Conservation (phyloP, 2,329 filamentous ascomycete genomes). For the Ascochyta viciae-villosae region DNA sequence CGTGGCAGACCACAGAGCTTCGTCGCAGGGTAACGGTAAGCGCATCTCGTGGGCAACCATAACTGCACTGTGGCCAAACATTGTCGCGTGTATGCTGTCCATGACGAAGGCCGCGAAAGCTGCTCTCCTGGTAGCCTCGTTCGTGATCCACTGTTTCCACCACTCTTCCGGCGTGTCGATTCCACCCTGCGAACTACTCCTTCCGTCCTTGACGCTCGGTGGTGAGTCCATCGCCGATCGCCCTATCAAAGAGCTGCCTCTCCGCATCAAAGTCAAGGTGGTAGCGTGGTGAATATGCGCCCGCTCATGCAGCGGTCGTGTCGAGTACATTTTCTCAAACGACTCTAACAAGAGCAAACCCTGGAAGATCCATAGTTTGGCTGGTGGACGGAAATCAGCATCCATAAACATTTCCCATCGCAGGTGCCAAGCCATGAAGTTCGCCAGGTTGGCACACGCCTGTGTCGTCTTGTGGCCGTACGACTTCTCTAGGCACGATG, state of each 20-base stretch:
- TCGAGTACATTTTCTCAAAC: conserved; percentile 98
- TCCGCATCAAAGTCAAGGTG: conserved; percentile 91
- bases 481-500: conserved; percentile 83
- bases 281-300: conserved; percentile 97
- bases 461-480: conserved; percentile 77
- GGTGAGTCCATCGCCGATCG: conserved; percentile 85
- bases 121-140: conserved; percentile 86
- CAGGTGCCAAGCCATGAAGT: conserved; percentile 91
- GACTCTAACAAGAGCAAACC: conserved; percentile 86
- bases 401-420: conserved; percentile 97
- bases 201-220: conserved; percentile 72
- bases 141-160: conserved; percentile 96
- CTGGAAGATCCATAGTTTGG: conserved; percentile 96
- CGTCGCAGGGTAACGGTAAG: conserved; percentile 88
- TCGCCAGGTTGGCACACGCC: conserved; percentile 81
- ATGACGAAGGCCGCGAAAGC: conserved; percentile 95
- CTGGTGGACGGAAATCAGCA: conserved; percentile 84
- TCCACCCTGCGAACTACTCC: conserved; percentile 54
- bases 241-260: conserved; percentile 89
- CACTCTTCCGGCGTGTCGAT: conserved; percentile 81
- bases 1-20: conserved; percentile 88
- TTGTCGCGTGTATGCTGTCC: conserved; percentile 94
- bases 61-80: conserved; percentile 96
- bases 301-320: conserved; percentile 86
- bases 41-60: conserved; percentile 98